These are phyloP conservation scores for Verticillium klebahnii DNA, from an alignment of 2,329 filamentous ascomycete species.

Conservation along the genomic window DNA sequence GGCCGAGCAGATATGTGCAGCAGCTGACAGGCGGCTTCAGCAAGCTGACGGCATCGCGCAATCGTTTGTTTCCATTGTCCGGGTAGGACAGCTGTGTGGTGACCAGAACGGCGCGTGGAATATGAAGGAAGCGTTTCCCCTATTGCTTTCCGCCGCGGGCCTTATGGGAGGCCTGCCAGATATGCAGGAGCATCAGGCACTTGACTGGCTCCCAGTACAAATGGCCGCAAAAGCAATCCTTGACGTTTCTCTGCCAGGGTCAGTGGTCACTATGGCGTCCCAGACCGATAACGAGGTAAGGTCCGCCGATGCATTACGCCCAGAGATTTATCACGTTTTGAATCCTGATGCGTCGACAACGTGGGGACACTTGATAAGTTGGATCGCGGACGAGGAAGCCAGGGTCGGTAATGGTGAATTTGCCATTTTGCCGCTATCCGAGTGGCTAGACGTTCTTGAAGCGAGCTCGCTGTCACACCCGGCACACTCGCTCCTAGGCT, in stretches of 20 bases:
- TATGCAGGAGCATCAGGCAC: conserved; percentile 26
- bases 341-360: background rate
- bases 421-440: background rate
- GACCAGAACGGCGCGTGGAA: conserved; percentile 39
- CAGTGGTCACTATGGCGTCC: background rate
- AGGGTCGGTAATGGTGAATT: background rate
- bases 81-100: conserved; percentile 42
- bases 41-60: background rate
- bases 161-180: conserved; percentile 38
- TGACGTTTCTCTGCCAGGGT: conserved; percentile 9
- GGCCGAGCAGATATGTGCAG: conserved; percentile 41
- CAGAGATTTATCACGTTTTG: background rate
- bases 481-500: background rate
- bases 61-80: conserved; percentile 26
- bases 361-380: background rate
- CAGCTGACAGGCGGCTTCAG: conserved; percentile 24
- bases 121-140: conserved; percentile 39
- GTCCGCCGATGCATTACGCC: background rate
- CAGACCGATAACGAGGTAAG: background rate
- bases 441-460: background rate
- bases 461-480: background rate
- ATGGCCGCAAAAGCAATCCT: conserved; percentile 23
- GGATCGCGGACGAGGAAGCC: background rate
- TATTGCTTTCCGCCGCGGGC: conserved; percentile 40
- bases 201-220: conserved; percentile 35